Evolutionary conservation across 495 filamentous ascomycete species (phyloP), one percentile per base, ranked within the genome.

Genomic region (Aspergillus sparsus): DNA sequence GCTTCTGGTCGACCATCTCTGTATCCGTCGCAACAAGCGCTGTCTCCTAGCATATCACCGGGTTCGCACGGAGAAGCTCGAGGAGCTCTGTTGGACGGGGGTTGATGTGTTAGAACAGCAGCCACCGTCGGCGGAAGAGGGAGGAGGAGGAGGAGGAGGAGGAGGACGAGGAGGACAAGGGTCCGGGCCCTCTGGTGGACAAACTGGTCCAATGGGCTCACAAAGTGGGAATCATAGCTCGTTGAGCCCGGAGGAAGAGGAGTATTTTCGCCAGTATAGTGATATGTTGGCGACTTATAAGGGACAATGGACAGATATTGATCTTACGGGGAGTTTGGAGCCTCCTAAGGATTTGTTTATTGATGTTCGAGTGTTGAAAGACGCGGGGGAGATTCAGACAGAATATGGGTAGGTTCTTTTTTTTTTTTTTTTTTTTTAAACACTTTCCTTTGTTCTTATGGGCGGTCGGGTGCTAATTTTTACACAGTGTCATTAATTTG

Each of bases 371-470:
- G 95, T 98, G 53, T 74, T 99, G 62, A 97, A 94, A 70, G 94
- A 99, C 79, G 95, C 93, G 45, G 95, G 95, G 27, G 94, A 98
- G 80, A 96, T 99, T 62, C 94, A 99, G 77, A 99, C 95, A 10
- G 95, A 99, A 78, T 99, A 98, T 73, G 95, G 95, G 91, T 97
- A 83, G 71, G 85, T 74, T 59, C 45, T 49, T 58, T 16, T 31
- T 49, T 62, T 7, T 37, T 34, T 57, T 27, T 49, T 36, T 35
- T 21, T 53, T 42, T 58, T 55, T 53, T 46, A 0, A 0, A 13
- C 15, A 7, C 21, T 31, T 51, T 15, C 7, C 6, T 46, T 55
- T 49, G 7, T 47, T 45, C 21, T 49, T 3, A 47, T 11, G 39
- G 12, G n/a, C 12, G 34, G 31, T 49, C 8, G 31, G 53, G 15